Conservation (phyloP, 768 basidiomycete genomes). For the Rhizopogon vinicolor region DNA sequence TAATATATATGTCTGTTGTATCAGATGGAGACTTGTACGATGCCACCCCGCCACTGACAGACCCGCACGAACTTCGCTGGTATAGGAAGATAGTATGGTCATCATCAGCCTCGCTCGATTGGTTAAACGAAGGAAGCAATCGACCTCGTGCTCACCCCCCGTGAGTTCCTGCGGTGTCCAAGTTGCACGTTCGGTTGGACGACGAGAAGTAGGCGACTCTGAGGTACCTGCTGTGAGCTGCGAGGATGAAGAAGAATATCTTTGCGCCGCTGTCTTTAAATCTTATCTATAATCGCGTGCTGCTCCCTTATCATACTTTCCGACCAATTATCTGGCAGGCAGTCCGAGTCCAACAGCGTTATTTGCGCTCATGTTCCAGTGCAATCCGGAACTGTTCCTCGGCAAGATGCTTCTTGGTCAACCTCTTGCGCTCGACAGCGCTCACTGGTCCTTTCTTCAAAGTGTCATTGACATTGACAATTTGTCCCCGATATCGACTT, state of each 20-base stretch:
- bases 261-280: conserved; percentile 33
- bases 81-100: conserved; percentile 14
- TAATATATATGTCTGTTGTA: conserved; percentile 12
- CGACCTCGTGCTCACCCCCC: conserved; percentile 21
- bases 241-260: conserved; percentile 7
- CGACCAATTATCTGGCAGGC: conserved; percentile 31
- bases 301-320: conserved; percentile 31
- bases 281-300: conserved; percentile 43
- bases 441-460: conserved; percentile 39
- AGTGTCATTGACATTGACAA: conserved; percentile 46
- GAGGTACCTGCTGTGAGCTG: neutral
- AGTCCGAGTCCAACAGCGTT: conserved; percentile 41
- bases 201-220: neutral
- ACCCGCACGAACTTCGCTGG: conserved; percentile 22
- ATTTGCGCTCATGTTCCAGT: conserved; percentile 48
- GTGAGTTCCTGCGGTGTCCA: conserved; percentile 13
- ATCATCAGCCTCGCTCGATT: conserved; percentile 15
- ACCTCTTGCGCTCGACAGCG: conserved; percentile 28
- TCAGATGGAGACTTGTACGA: conserved; percentile 26
- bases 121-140: conserved; percentile 13
- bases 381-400: too few species aligned
- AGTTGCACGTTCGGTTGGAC: conserved; percentile 1
- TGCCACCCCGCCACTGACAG: conserved; percentile 14
- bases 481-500: conserved; percentile 46
- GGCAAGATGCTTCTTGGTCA: too few species aligned